Percentiles rank a stretch among this genome's conserved stretches.
phyloP scores from a whole-genome alignment of 805 yeast genomes.

The Metschnikowia picachoensis region DNA sequence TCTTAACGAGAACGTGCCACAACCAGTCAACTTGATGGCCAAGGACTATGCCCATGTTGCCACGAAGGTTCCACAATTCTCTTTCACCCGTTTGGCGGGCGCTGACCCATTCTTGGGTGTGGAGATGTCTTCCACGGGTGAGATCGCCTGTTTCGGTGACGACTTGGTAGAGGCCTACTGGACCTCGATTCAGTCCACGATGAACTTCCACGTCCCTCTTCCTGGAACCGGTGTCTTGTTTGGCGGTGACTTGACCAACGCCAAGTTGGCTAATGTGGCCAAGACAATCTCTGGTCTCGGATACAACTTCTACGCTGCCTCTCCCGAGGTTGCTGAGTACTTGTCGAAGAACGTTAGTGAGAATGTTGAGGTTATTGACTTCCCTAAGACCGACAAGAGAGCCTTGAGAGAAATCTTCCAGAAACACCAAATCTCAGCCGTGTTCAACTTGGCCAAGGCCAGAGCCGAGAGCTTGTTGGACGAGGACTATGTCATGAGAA shows the following conservation, averaged over 20 bases:
- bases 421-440: conserved; percentile 76
- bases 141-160: conserved; percentile 93
- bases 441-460: conserved; percentile 85
- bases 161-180: conserved; percentile 90
- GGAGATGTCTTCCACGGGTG: conserved; percentile 99
- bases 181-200: conserved; percentile 94
- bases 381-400: conserved; percentile 92
- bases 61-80: conserved; percentile 96
- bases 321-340: conserved; percentile 67
- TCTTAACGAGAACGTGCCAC: conserved; percentile 67
- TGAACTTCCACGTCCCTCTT: conserved; percentile 92
- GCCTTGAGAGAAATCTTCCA: conserved; percentile 92
- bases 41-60: conserved; percentile 79
- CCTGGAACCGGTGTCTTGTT: conserved; percentile 88
- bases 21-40: conserved; percentile 80
- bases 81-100: conserved; percentile 97
- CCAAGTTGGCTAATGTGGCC: conserved; percentile 72
- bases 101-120: conserved; percentile 99
- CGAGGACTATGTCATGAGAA: conserved; percentile 95
- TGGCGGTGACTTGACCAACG: conserved; percentile 86
- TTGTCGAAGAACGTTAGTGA: conserved; percentile 47
- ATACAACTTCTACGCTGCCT: conserved; percentile 77
- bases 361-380: conserved; percentile 65
- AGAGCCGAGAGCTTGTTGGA: conserved; percentile 84
- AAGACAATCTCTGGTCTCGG: conserved; percentile 66